Percentiles rank a stretch among this genome's conserved stretches.
These are phyloP conservation scores for Discostella stelligeroides DNA, from an alignment of 108 stramenopile species.

Conservation along the genomic window DNA sequence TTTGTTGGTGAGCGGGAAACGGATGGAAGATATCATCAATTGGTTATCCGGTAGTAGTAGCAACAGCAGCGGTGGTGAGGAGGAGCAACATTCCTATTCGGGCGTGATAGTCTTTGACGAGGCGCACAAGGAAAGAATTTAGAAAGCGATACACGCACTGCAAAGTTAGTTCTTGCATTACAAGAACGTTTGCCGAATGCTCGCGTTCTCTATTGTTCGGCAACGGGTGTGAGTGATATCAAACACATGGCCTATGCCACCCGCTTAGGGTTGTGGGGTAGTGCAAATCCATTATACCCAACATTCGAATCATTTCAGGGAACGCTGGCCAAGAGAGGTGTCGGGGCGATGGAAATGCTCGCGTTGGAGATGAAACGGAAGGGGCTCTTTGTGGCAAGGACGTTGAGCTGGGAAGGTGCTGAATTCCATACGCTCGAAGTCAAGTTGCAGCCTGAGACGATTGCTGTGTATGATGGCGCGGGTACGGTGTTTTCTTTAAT, in stretches of 20 bases:
- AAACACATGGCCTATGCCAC: constrained; percentile 80
- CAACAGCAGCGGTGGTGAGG: background rate
- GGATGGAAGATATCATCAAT: constrained; percentile 67
- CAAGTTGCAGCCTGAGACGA: constrained; percentile 43
- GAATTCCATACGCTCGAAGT: constrained; percentile 69
- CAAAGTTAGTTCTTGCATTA: constrained; percentile 61
- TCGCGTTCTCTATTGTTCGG: constrained; percentile 79
- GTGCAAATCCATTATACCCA: constrained; percentile 49
- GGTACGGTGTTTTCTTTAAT: constrained; percentile 10
- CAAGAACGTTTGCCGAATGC: constrained; percentile 78
- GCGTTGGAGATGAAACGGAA: constrained; percentile 81
- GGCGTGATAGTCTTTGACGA: constrained; percentile 82
- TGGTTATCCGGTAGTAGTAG: constrained; percentile 63
- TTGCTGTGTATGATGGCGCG: constrained; percentile 57
- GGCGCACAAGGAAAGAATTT: constrained; percentile 85
- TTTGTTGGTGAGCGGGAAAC: constrained; percentile 53
- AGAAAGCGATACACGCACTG: constrained; percentile 62
- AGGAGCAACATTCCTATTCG: constrained; percentile 47
- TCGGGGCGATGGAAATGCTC: constrained; percentile 85
- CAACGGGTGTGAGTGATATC: constrained; percentile 82
- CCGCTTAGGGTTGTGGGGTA: constrained; percentile 80
- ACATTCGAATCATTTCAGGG: constrained; percentile 58
- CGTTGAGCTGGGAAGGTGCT: constrained; percentile 79
- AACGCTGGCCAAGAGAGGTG: constrained; percentile 63
- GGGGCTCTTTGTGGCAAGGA: constrained; percentile 75